Evolutionary conservation across 83 land plant genomes (phyloP), one percentile per base, ranked within the genome.

Genomic region (Picea engelmannii): DNA sequence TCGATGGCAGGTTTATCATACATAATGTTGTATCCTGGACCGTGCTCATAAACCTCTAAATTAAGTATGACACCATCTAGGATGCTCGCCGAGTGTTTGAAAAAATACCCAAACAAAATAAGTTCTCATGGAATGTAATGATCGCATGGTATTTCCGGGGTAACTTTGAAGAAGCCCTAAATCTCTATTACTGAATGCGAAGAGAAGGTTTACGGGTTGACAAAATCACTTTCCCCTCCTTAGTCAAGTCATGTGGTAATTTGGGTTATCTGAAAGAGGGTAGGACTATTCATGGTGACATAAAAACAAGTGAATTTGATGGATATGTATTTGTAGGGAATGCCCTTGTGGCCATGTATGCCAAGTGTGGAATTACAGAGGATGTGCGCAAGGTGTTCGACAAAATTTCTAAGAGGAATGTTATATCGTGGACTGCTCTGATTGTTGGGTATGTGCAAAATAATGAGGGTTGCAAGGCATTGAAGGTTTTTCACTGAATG

Each of bases 181-280:
- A 68, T 21, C 31, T 31, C 31, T 31, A 31, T 31, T 31, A 31
- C 31, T 1, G 1, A 31, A 31, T 31, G 31, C 31, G 21, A 63
- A 63, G 66, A 63, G 66, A 63, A 63, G 76, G 82, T 81, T 21
- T 66, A 38, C 81, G 84, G 18, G 16, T 78, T 64, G 86, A 84
- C 58, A 17, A 69, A 24, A 79, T 86, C 38, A 90, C 90, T 90
- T 31, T 31, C 31, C 31, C 31, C 31, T 31, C 1, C 31, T 31
- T 31, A 31, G 31, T 0, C 31, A 31, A 31, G 31, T 1, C 31
- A 1, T 31, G 31, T 31, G 31, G 31, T 31, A 31, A 31, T 31
- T 31, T 31, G 60, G 84, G 89, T 65, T 52, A 16, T 10, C 2
- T 86, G n/a, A 2, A 17, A 10, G 18, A 75, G 55, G 78, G 78